Conservation (phyloP, 2,329 filamentous ascomycete species). For the Dothistroma septosporum region DNA sequence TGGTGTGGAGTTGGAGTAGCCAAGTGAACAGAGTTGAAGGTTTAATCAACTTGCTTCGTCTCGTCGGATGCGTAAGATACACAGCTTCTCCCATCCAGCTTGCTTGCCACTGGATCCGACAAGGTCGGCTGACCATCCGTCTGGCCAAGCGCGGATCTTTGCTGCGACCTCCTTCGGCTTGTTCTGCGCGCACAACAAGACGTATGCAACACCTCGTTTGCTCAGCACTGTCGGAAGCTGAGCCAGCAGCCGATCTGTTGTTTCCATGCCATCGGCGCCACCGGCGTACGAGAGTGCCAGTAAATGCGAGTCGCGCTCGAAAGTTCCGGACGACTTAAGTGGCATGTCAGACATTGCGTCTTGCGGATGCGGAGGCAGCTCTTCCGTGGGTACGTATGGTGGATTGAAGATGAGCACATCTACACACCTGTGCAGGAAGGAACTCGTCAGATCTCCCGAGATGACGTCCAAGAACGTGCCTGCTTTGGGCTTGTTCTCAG, state of each 20-base stretch:
- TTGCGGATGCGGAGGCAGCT: constrained; percentile 41
- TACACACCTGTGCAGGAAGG: constrained; percentile 57
- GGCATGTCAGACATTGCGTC: constrained; percentile 7
- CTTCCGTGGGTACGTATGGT: constrained; percentile 85
- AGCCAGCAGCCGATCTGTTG: constrained; percentile 72
- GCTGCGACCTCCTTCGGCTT: constrained; percentile 67
- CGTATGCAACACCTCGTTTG: constrained; percentile 72
- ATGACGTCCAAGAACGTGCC: constrained; percentile 61
- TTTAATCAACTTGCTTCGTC: constrained; percentile 3
- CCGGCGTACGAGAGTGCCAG: constrained; percentile 85
- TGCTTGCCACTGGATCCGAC: constrained; percentile 80
- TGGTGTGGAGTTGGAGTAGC: constrained; percentile 26
- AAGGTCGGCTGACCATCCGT: constrained; percentile 69
- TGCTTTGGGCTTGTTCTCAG: constrained; percentile 19
- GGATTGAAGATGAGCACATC: constrained; percentile 96
- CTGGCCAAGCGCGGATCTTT: constrained; percentile 44
- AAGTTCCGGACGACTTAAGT: constrained; percentile 38
- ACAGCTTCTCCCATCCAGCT: constrained; percentile 91
- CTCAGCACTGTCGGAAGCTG: constrained; percentile 62
- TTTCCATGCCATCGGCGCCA: constrained; percentile 88
- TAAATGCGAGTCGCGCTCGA: constrained; percentile 77
- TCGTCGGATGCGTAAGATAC: constrained; percentile 82
- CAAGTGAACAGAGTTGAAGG: background rate
- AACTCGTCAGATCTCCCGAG: constrained; percentile 64
- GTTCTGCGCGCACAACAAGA: constrained; percentile 88